Conservation (phyloP, 352 stramenopile species). For the Phytopythium ostracodes region DNA sequence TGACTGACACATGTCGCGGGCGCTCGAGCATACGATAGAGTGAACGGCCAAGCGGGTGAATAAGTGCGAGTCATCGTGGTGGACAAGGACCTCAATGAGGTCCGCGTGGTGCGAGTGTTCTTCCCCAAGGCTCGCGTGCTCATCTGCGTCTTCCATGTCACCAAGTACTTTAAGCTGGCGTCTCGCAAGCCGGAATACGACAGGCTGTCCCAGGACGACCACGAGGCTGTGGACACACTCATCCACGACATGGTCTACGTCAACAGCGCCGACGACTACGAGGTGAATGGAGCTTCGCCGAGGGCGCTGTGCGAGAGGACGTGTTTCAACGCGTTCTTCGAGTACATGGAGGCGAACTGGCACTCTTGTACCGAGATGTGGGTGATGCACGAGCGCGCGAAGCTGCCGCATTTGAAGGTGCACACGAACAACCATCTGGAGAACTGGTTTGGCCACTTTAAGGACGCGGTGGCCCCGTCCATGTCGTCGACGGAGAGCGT, state of each 20-base stretch:
- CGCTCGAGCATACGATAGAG: slow-evolving; percentile 9
- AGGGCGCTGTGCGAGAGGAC: slow-evolving; percentile 1
- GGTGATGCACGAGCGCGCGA: slow-evolving; percentile 11
- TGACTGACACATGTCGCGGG: slow-evolving; percentile 15
- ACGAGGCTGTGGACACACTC: slow-evolving; percentile 3
- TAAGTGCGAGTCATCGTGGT: slow-evolving; percentile 15
- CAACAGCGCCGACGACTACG: slow-evolving; percentile 1
- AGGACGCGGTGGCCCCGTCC: slow-evolving; percentile 8
- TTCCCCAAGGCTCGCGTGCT: slow-evolving; percentile 10
- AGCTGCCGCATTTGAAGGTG: slow-evolving; percentile 20
- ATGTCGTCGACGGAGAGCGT: slow-evolving; percentile 9
- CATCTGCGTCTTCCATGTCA: slow-evolving; percentile 19
- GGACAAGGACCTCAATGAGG: slow-evolving; percentile 19
- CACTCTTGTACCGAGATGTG: slow-evolving; percentile 16
- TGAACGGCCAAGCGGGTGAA: not conserved
- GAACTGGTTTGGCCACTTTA: slow-evolving; percentile 25
- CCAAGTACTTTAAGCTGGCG: slow-evolving; percentile 15
- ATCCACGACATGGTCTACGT: slow-evolving; percentile 23
- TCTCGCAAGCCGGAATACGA: slow-evolving; percentile 8
- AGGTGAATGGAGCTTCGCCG: not conserved
- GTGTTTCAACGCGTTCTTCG: slow-evolving; percentile 6
- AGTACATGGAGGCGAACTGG: slow-evolving; percentile 26
- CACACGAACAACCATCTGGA: slow-evolving; percentile 30
- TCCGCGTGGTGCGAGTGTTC: slow-evolving; percentile 6
- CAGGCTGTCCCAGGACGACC: slow-evolving; percentile 15